Percentiles rank a stretch among this genome's conserved stretches.
Evolutionary conservation across 495 filamentous ascomycete species (phyloP).

Genomic region (Penicillium canariense): DNA sequence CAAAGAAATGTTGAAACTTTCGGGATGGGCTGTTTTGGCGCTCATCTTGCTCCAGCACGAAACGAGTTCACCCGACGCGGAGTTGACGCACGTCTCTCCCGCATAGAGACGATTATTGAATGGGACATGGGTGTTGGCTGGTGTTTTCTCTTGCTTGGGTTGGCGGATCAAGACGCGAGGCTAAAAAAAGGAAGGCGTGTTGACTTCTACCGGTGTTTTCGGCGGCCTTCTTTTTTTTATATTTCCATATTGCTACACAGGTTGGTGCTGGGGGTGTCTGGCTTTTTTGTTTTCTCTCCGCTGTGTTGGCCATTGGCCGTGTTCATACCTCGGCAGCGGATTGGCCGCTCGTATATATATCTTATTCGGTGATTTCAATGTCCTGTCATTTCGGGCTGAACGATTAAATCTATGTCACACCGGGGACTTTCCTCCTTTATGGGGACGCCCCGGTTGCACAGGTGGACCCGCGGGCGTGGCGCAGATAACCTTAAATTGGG

Average conservation of each 20-base stretch:
- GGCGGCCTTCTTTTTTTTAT: constrained; percentile 17
- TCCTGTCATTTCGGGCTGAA: neutral
- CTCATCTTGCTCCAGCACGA: constrained; percentile 3
- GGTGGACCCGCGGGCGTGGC: constrained; percentile 2
- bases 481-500: constrained; percentile 10
- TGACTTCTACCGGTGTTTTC: constrained; percentile 37
- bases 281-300: constrained; percentile 10
- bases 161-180: constrained; percentile 16
- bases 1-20: constrained; percentile 2
- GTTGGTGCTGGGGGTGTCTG: constrained; percentile 27
- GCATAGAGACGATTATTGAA: constrained; percentile 11
- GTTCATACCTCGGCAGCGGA: constrained; percentile 24
- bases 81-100: constrained; percentile 14
- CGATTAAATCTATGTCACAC: neutral
- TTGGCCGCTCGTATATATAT: constrained; percentile 23
- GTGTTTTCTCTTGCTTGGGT: constrained; percentile 13
- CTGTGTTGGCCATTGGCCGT: constrained; percentile 16
- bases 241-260: constrained; percentile 34
- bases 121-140: constrained; percentile 8
- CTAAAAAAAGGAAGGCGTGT: constrained; percentile 22
- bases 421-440: neutral
- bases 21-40: neutral
- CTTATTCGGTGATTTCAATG: constrained; percentile 4
- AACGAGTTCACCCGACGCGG: constrained; percentile 13
- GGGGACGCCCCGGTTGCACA: neutral